These are phyloP conservation scores for Yamadazyma dendronema DNA, from an alignment of 1,139 yeast genomes.

Conservation along the genomic window DNA sequence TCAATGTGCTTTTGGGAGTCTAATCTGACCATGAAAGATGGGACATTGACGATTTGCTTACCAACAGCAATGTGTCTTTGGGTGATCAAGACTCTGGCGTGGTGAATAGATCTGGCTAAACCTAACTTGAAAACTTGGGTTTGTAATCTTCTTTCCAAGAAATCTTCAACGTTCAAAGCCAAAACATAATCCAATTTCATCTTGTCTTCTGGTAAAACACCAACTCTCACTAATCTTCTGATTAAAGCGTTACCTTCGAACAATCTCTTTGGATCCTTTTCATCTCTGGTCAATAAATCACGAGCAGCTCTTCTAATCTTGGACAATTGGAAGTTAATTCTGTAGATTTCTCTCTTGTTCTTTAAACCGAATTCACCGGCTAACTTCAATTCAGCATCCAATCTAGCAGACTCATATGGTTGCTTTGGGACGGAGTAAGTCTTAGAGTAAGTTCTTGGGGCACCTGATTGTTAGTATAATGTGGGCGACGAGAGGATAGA, in stretches of 20 bases:
- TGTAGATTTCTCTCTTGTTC: conserved; percentile 99
- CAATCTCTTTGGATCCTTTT: conserved; percentile 99
- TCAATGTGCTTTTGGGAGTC: conserved; percentile 99
- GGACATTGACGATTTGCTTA: conserved; percentile 97
- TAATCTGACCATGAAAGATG: conserved; percentile 99
- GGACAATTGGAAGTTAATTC: conserved; percentile 97
- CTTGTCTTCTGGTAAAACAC: conserved; percentile 99
- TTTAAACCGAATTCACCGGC: conserved; percentile 99
- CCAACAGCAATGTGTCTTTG: conserved; percentile 99
- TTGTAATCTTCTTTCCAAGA: conserved; percentile 99
- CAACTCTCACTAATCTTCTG: conserved; percentile 96
- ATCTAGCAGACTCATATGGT: conserved; percentile 98
- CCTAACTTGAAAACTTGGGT: conserved; percentile 99
- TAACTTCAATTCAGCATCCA: conserved; percentile 97
- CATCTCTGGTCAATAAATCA: conserved; percentile 99
- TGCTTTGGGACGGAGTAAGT: conserved; percentile 99
- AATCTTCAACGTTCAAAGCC: conserved; percentile 97
- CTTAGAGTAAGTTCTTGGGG: conserved; percentile 99
- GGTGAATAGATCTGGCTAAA: conserved; percentile 99
- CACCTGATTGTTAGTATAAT: conserved; percentile 49
- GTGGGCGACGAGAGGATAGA: background rate
- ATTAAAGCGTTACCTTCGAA: conserved; percentile 99
- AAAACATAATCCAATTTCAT: conserved; percentile 99
- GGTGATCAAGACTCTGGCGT: conserved; percentile 97
- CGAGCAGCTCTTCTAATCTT: conserved; percentile 99